A percentile compares a stretch with the other conserved stretches of the same genome.
Conservation (phyloP, 139 green algal species). For the Bryopsis sp. region DNA sequence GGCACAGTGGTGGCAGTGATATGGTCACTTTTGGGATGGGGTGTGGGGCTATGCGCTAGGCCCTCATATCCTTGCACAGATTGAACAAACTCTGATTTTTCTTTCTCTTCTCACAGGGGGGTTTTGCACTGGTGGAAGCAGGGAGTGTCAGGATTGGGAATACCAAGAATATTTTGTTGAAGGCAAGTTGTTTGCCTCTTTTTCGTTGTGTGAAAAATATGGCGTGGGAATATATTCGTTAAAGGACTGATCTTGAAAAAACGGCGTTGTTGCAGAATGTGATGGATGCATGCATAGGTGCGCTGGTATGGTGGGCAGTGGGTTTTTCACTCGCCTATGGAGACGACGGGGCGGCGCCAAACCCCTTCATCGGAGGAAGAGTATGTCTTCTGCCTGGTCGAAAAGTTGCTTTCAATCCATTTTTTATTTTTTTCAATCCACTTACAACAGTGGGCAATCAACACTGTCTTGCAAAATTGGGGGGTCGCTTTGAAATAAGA, state of each 20-base stretch:
- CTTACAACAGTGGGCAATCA: no score
- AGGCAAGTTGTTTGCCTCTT: not conserved
- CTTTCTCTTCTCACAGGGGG: not conserved
- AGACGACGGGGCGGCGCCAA: not conserved
- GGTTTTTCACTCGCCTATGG: not conserved
- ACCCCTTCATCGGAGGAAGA: not conserved
- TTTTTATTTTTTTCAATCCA: no score
- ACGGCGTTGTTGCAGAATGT: not conserved
- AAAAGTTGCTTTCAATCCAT: no score
- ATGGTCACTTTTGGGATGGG: no score
- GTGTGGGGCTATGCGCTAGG: no score
- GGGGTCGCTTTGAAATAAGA: no score
- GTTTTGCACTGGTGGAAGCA: not conserved
- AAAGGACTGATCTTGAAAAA: not conserved
- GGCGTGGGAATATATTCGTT: not conserved
- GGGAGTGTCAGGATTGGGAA: not conserved
- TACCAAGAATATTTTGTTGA: constrained; percentile 4
- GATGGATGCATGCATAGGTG: not conserved
- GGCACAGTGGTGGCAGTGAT: no score
- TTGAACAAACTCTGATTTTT: not conserved
- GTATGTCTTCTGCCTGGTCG: not conserved
- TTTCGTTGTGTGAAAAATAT: not conserved
- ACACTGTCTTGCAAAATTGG: no score
- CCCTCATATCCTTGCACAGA: not conserved
- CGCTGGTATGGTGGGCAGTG: not conserved